phyloP scores from a whole-genome alignment of 176 grass and related monocot species.

The Sorghum bicolor region DNA sequence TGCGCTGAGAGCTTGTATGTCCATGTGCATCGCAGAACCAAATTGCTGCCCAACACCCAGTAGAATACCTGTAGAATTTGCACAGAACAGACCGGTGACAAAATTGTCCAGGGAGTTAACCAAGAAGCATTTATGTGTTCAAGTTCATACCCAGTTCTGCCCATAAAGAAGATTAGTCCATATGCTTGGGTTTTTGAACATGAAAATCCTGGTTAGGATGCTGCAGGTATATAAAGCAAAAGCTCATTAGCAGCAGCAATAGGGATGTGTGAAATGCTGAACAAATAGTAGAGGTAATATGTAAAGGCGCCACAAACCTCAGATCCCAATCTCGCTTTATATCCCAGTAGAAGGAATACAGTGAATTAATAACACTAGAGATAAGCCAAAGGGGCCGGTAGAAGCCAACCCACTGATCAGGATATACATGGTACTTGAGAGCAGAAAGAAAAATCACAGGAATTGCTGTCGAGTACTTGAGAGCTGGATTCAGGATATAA shows the following conservation, averaged over 20 bases:
- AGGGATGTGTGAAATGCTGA: background rate
- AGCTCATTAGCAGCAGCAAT: conserved; percentile 35
- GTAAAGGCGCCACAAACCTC: conserved; percentile 45
- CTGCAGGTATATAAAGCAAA: conserved; percentile 35
- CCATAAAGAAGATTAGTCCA: conserved; percentile 68
- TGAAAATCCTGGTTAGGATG: conserved; percentile 87
- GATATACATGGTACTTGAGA: conserved; percentile 90
- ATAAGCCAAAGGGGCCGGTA: conserved; percentile 92
- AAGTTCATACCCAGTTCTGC: conserved; percentile 58
- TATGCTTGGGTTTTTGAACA: conserved; percentile 76
- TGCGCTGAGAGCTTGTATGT: conserved; percentile 98
- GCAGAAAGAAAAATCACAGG: conserved; percentile 94
- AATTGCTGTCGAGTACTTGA: conserved; percentile 92
- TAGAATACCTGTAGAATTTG: conserved; percentile 64
- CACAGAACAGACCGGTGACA: background rate
- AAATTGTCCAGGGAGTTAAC: background rate
- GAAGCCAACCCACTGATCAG: conserved; percentile 69
- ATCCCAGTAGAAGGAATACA: conserved; percentile 99
- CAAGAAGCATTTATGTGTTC: conserved; percentile 17
- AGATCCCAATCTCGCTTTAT: conserved; percentile 96
- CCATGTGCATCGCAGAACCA: conserved; percentile 89
- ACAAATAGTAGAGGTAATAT: background rate
- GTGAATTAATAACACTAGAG: conserved; percentile 76
- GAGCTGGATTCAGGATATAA: conserved; percentile 48
- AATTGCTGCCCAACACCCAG: conserved; percentile 89